phyloP scores from a whole-genome alignment of 768 basidiomycete species.

The Mycena chlorophos region DNA sequence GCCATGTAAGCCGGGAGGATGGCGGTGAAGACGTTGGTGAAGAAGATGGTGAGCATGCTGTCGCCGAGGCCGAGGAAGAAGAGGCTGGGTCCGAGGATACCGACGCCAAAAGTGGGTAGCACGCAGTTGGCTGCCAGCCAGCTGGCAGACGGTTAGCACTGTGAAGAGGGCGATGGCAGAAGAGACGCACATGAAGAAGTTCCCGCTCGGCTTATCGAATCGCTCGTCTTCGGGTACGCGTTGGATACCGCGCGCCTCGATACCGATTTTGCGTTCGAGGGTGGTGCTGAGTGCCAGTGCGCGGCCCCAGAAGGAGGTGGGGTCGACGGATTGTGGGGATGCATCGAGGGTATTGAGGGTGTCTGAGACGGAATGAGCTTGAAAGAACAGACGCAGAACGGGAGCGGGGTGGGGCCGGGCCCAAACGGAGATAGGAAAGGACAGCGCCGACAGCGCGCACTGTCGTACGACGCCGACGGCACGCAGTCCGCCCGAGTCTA shows the following conservation, averaged over 20 bases:
- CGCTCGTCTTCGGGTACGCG: slow-evolving; percentile 32
- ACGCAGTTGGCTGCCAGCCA: slow-evolving; percentile 33
- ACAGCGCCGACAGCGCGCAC: too few relatives aligned
- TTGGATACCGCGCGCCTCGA: slow-evolving; percentile 37
- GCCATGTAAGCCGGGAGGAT: slow-evolving; percentile 35
- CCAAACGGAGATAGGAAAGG: background rate
- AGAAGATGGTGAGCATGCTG: slow-evolving; percentile 39
- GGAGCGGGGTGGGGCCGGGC: background rate
- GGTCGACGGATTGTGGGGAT: background rate
- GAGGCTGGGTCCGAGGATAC: slow-evolving; percentile 36
- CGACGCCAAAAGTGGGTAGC: slow-evolving; percentile 36
- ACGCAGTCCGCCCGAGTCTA: background rate
- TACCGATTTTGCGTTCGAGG: slow-evolving; percentile 25
- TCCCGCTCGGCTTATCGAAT: slow-evolving; percentile 11
- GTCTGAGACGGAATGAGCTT: background rate
- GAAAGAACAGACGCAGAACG: background rate
- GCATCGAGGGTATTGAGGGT: slow-evolving; percentile 12
- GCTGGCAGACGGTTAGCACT: slow-evolving; percentile 13
- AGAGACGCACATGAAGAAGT: slow-evolving; percentile 14
- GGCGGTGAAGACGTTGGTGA: slow-evolving; percentile 39
- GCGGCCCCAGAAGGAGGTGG: slow-evolving; percentile 16
- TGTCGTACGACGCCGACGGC: too few relatives aligned
- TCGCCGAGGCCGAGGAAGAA: slow-evolving; percentile 39
- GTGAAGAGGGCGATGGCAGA: background rate
- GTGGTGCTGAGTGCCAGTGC: slow-evolving; percentile 4